phyloP scores from a whole-genome alignment of 108 stramenopile species.

The Nitzschia putrida region DNA sequence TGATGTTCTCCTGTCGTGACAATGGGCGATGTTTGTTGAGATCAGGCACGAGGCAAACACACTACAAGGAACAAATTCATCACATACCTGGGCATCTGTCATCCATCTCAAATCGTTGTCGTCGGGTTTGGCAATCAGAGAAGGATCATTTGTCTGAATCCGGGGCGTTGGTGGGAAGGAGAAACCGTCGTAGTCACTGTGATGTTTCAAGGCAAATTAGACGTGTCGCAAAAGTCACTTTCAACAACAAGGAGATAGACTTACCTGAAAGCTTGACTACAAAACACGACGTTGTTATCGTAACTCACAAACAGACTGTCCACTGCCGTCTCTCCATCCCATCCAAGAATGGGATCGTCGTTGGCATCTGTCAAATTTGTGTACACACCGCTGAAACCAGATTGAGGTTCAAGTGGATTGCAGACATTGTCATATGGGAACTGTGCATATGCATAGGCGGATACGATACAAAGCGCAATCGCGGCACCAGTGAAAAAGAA shows the following conservation, averaged over 20 bases:
- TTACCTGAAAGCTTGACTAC: slow-evolving; percentile 40
- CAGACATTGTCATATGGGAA: slow-evolving; percentile 72
- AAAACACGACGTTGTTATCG: slow-evolving; percentile 37
- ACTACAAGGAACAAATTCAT: not conserved
- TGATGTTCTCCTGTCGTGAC: slow-evolving; percentile 37
- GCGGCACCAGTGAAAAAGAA: slow-evolving; percentile 67
- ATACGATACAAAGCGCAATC: slow-evolving; percentile 41
- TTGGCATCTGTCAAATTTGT: slow-evolving; percentile 7
- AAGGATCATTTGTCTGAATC: slow-evolving; percentile 25
- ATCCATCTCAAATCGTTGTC: slow-evolving; percentile 51
- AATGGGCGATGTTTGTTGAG: not conserved
- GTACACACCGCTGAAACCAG: slow-evolving; percentile 11
- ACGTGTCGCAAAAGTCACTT: too few species aligned
- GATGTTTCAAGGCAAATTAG: not conserved
- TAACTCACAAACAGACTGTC: slow-evolving; percentile 29
- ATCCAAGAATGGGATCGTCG: slow-evolving; percentile 24
- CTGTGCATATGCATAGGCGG: slow-evolving; percentile 59
- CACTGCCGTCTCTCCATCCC: not conserved
- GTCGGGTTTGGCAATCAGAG: slow-evolving; percentile 9
- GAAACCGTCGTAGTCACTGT: slow-evolving; percentile 24
- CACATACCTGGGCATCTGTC: slow-evolving; percentile 47
- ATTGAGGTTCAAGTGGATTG: slow-evolving; percentile 15
- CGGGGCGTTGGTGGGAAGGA: slow-evolving; percentile 53
- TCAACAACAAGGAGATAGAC: not conserved
- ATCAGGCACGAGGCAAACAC: not conserved